Base-by-base conservation (phyloP, 768 basidiomycete species). In the Mycena alexandri region DNA sequence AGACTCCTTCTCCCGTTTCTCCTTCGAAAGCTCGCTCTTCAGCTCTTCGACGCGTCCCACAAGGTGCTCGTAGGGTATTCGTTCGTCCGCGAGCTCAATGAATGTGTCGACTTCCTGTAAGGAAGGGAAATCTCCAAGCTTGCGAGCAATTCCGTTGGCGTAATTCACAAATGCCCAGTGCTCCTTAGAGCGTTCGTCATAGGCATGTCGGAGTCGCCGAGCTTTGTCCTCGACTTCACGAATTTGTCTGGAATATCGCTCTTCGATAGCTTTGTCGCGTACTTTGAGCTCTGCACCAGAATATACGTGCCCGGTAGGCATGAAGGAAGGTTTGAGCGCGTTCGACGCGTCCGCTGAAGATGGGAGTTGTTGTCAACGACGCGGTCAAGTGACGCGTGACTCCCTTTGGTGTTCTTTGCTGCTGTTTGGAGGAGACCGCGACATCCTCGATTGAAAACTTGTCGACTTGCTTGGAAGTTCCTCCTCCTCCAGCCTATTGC, bases 91-190 rank as follows among this genome's bases (percentile, higher is more conserved):
- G 2, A 79, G 77, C 41, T 83, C 81, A 34, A 86, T 74, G 11
- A 75, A 73, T 9, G 79, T 74, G 60, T 85, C 81, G 0, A 85
- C 83, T 34, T 86, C 85, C 12, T 75, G 76, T 3, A 85, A 71
- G 53, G 82, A 77, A 2, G 73, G 68, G 67, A 85, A 87, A 9
- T 38, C 38, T 0, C 86, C 87, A 48, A 89, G 78, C 1, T 75
- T 75, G 9, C 73, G 69, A 0, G 84, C 85, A 3, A 87, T 76
- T 19, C 78, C 75, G 17, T 80, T 72, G 0, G 77, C 79, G 1
- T 82, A 77, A 14, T 83, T 77, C 12, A 77, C 65, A 0, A 75
- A 74, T 12, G 83, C 82, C 54, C 80, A 84, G 10, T 83, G 68
- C 54, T 83, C 76, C 58, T 80, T 81, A 36, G 78, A 71, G 5